These are phyloP conservation scores for Penicillium sp. DNA, from an alignment of 2,329 filamentous ascomycete species.

Conservation along the genomic window DNA sequence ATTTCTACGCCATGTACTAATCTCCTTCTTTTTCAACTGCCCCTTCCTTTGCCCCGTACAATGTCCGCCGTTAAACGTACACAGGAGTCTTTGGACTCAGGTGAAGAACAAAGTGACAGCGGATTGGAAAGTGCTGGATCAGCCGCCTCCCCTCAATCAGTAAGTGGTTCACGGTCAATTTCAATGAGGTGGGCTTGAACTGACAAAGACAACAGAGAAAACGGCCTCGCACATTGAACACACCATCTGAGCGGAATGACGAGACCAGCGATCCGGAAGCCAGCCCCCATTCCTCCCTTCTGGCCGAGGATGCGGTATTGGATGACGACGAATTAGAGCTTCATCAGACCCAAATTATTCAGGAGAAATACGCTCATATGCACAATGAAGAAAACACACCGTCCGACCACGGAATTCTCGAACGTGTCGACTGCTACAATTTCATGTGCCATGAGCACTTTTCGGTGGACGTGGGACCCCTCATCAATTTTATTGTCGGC, in stretches of 20 bases:
- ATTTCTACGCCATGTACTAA: neutral
- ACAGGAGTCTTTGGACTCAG: slow-evolving; percentile 31
- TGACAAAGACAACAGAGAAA: slow-evolving; percentile 37
- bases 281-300: slow-evolving; percentile 13
- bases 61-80: slow-evolving; percentile 48
- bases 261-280: slow-evolving; percentile 5
- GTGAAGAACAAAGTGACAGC: slow-evolving; percentile 30
- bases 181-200: neutral
- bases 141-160: slow-evolving; percentile 29
- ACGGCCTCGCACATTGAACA: slow-evolving; percentile 40
- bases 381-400: slow-evolving; percentile 67
- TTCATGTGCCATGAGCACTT: slow-evolving; percentile 95
- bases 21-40: neutral
- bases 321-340: slow-evolving; percentile 51
- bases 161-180: slow-evolving; percentile 20
- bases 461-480: slow-evolving; percentile 78
- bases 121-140: slow-evolving; percentile 25
- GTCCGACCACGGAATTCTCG: slow-evolving; percentile 81
- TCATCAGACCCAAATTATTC: slow-evolving; percentile 64
- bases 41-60: neutral
- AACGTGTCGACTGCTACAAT: slow-evolving; percentile 82
- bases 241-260: slow-evolving; percentile 23
- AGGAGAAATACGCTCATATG: slow-evolving; percentile 47
- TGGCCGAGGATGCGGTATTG: slow-evolving; percentile 20
- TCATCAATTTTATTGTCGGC: slow-evolving; percentile 97